These are phyloP conservation scores for Byssothecium circinans DNA, from an alignment of 2,329 filamentous ascomycete genomes.

Conservation along the genomic window DNA sequence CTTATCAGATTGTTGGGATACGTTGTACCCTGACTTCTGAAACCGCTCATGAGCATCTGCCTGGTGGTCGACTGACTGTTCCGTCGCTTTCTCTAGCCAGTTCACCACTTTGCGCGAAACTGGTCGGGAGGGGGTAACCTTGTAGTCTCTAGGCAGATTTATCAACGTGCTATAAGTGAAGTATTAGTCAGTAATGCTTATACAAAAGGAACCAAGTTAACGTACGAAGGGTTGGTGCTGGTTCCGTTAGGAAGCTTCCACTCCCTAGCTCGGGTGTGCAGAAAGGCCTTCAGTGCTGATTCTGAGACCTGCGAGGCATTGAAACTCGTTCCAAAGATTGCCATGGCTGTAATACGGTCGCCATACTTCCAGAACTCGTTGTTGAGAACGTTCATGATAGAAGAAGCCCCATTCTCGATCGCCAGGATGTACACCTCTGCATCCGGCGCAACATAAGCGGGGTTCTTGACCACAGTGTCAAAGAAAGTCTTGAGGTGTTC, in stretches of 20 bases:
- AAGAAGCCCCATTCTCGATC: slow-evolving; percentile 66
- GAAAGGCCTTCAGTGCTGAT: slow-evolving; percentile 28
- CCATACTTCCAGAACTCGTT: slow-evolving; percentile 42
- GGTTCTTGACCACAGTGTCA: slow-evolving; percentile 58
- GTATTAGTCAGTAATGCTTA: neutral
- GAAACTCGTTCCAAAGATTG: slow-evolving; percentile 26
- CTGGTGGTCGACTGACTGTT: neutral
- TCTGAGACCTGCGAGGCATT: slow-evolving; percentile 27
- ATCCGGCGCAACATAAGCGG: slow-evolving; percentile 47
- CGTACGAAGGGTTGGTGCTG: no score
- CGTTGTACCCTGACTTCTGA: neutral
- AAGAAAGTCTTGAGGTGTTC: slow-evolving; percentile 72
- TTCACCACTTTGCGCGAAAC: no score
- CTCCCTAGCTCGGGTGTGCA: slow-evolving; percentile 35
- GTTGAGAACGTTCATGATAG: slow-evolving; percentile 62
- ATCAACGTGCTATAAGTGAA: neutral
- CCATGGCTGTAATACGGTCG: slow-evolving; percentile 34
- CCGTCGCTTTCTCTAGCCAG: neutral
- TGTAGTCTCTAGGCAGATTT: no score
- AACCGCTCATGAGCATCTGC: neutral
- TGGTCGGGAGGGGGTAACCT: no score
- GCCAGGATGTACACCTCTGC: slow-evolving; percentile 71
- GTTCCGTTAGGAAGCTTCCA: slow-evolving; percentile 27
- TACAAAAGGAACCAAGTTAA: neutral
- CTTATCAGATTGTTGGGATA: neutral